phyloP scores from a whole-genome alignment of 1,139 yeast species.

The Pichia sp. region DNA sequence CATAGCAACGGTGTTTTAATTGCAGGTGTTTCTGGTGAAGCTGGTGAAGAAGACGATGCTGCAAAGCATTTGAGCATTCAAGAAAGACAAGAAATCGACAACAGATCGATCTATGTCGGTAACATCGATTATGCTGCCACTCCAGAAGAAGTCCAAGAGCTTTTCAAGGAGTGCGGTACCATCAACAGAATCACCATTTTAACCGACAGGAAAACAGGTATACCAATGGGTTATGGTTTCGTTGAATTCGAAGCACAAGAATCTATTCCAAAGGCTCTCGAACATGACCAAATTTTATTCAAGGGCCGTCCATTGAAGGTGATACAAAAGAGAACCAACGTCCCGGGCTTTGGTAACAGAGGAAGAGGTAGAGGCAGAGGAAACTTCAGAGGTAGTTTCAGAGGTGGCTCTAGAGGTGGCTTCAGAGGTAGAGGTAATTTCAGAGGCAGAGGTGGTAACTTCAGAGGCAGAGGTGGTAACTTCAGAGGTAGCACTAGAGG shows the following conservation, averaged over 20 bases:
- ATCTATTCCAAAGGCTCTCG: slow-evolving; percentile 52
- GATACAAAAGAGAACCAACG: slow-evolving; percentile 63
- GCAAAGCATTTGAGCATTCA: slow-evolving; percentile 33
- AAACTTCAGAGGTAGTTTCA: slow-evolving; percentile 36
- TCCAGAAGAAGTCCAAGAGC: slow-evolving; percentile 57
- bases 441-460: slow-evolving; percentile 26
- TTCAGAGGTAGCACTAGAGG: slow-evolving; percentile 13
- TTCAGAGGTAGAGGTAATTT: slow-evolving; percentile 2
- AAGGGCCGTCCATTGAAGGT: slow-evolving; percentile 59
- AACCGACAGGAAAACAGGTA: slow-evolving; percentile 56
- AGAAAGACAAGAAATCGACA: slow-evolving; percentile 54
- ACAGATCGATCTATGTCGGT: slow-evolving; percentile 59
- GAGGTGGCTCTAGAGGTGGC: slow-evolving; percentile 25
- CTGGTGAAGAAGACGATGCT: slow-evolving; percentile 9
- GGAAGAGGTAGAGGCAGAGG: slow-evolving; percentile 34
- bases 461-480: slow-evolving; percentile 6
- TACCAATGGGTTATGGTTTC: slow-evolving; percentile 70
- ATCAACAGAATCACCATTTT: slow-evolving; percentile 61
- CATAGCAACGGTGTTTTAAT: not conserved
- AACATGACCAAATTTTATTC: slow-evolving; percentile 48
- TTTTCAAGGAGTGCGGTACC: slow-evolving; percentile 49
- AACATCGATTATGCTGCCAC: slow-evolving; percentile 59
- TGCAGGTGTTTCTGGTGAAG: slow-evolving; percentile 27
- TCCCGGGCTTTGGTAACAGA: slow-evolving; percentile 55
- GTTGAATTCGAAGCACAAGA: slow-evolving; percentile 56